Percentiles rank a stretch among this genome's conserved stretches.
These are phyloP conservation scores for Colletotrichum salicis DNA, from an alignment of 2,329 filamentous ascomycete species.

Conservation along the genomic window DNA sequence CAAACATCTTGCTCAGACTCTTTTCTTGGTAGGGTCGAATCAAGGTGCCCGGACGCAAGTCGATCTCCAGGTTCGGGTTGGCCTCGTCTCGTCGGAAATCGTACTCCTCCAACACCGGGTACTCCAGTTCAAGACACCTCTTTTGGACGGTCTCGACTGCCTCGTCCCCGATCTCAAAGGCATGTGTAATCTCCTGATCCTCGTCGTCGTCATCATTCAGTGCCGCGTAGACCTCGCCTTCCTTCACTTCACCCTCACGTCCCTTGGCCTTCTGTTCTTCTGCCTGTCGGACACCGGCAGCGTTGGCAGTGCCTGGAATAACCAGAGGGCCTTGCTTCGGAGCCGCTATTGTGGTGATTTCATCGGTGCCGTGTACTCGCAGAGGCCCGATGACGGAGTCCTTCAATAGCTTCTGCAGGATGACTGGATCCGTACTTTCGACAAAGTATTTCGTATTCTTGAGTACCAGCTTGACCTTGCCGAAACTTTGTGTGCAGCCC, in stretches of 20 bases:
- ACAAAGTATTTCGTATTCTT: slow-evolving; percentile 96
- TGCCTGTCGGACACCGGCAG: slow-evolving; percentile 86
- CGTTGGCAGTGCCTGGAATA: slow-evolving; percentile 94
- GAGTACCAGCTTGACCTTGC: slow-evolving; percentile 93
- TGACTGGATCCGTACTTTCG: slow-evolving; percentile 87
- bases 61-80: slow-evolving; percentile 93
- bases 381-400: slow-evolving; percentile 85
- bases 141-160: slow-evolving; percentile 89
- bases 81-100: slow-evolving; percentile 92
- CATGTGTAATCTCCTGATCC: slow-evolving; percentile 86
- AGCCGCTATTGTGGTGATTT: slow-evolving; percentile 82
- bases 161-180: slow-evolving; percentile 88
- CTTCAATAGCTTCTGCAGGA: slow-evolving; percentile 86
- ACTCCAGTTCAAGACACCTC: slow-evolving; percentile 85
- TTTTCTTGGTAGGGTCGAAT: slow-evolving; percentile 98
- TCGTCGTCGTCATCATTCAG: slow-evolving; percentile 89
- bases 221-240: slow-evolving; percentile 76
- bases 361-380: slow-evolving; percentile 76
- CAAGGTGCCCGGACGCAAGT: slow-evolving; percentile 86
- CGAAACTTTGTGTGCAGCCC: slow-evolving; percentile 87
- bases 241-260: slow-evolving; percentile 63
- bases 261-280: slow-evolving; percentile 55
- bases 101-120: slow-evolving; percentile 94
- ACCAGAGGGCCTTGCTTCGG: slow-evolving; percentile 88
- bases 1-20: slow-evolving; percentile 98